Base-by-base conservation (phyloP, 2,329 filamentous ascomycete genomes). In the Sordariomycetes sp. region DNA sequence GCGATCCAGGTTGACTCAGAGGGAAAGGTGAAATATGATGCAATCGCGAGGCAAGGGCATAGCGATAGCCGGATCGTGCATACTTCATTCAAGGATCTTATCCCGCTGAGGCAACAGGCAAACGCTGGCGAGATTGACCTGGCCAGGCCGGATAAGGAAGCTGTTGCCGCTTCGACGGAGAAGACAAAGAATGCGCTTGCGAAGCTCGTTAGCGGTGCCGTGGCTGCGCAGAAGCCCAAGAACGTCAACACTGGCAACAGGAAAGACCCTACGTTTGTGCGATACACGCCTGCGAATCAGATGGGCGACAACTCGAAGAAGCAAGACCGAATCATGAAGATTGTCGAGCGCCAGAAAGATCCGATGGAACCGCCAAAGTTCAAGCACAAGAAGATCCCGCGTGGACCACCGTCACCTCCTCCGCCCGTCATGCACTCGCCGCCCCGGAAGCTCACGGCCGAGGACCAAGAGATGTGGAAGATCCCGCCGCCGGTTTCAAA, bases 311-410 rank as follows among this genome's bases (percentile, higher is more conserved):
- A 87, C 55, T 78, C 75, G 25, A 82, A 80, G 58, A 94, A 94
- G 63, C 86, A 87, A 49, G 88, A 96, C 50, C 80, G 92, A 11
- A 94, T 98, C 44, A 93, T 98, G 76, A 96, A 96, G 68, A 96
- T 98, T 59, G 86, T 95, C 24, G 86, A 95, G 57, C 73, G 86
- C 36, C 90, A 96, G 57, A 73, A 82, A 46, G 92, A 98, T 59
- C 92, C 92, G 1, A 84, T 95, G 82, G 90, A 95, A 53, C 92
- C 92, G 2, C 90, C 92, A 3, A 96, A 95, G 52, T 95, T 96
- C 66, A 96, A 96, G 61, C 86, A 95, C 64, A 96, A 96, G 70
- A 94, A 95, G 64, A 94, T 98, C 38, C 90, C 90, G 8, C 76
- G 86, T 47, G 88, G 90, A 23, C 88, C 92, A 8, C 88, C 90